Conservation (phyloP, 495 filamentous ascomycete species). For the Collariella sp. region DNA sequence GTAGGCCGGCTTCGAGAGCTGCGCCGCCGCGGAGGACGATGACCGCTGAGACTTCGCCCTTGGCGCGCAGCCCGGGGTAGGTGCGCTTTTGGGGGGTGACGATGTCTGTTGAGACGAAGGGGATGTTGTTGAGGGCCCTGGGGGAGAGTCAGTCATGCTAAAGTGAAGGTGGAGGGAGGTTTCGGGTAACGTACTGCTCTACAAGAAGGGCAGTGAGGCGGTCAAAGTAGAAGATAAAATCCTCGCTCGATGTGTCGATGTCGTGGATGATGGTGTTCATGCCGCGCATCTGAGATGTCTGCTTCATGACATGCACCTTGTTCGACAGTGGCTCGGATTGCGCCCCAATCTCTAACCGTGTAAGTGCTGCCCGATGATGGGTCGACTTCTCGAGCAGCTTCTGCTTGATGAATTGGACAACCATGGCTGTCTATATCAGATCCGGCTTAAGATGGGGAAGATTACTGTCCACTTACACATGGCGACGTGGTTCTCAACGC, state of each 20-base stretch:
- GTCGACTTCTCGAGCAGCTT: conserved; percentile 79
- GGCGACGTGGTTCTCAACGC: conserved; percentile 86
- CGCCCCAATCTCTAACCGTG: conserved; percentile 57
- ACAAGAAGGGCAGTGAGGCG: conserved; percentile 74
- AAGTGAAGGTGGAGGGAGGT: background rate
- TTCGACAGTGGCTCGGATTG: conserved; percentile 62
- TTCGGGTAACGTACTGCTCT: conserved; percentile 51
- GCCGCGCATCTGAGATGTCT: conserved; percentile 67
- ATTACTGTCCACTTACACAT: conserved; percentile 51
- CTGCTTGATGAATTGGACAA: conserved; percentile 78
- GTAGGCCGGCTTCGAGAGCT: conserved; percentile 76
- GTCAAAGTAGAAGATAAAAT: conserved; percentile 97
- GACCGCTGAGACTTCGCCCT: conserved; percentile 74
- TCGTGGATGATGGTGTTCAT: conserved; percentile 89
- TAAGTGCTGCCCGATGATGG: conserved; percentile 67
- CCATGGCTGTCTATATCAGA: conserved; percentile 59
- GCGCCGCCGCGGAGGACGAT: conserved; percentile 81
- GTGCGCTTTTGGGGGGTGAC: conserved; percentile 55
- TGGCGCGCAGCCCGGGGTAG: conserved; percentile 60
- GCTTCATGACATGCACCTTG: conserved; percentile 60
- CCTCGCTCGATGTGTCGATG: conserved; percentile 68
- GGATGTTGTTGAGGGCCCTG: conserved; percentile 64
- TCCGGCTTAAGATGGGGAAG: background rate
- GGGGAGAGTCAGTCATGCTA: background rate
- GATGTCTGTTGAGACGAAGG: conserved; percentile 52